Conservation (phyloP, 129 eudicot species). For the Flaveria linearis region DNA sequence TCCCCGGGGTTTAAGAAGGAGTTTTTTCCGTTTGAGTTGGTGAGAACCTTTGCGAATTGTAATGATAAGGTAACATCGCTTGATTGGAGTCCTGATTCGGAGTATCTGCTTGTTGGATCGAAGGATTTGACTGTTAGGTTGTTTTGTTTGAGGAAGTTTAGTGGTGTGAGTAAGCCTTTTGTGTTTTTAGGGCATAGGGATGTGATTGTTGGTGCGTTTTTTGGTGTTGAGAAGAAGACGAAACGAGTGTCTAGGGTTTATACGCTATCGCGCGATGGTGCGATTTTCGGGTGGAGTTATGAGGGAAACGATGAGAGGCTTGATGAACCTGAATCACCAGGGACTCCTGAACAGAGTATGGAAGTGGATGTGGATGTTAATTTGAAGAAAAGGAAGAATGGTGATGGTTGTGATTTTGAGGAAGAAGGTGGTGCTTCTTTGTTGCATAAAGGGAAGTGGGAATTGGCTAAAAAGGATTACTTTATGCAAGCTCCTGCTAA, state of each 20-base stretch:
- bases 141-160: conserved; percentile 49
- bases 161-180: conserved; percentile 50
- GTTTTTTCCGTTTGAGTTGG: conserved; percentile 79
- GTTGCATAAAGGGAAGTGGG: conserved; percentile 75
- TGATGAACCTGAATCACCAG: conserved; percentile 68
- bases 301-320: conserved; percentile 22
- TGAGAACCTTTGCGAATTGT: conserved; percentile 70
- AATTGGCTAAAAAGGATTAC: conserved; percentile 65
- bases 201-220: conserved; percentile 64
- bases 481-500: conserved; percentile 79
- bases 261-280: conserved; percentile 81
- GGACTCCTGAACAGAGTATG: conserved; percentile 59
- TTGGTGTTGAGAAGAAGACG: conserved; percentile 64
- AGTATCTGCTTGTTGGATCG: conserved; percentile 66
- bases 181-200: conserved; percentile 91
- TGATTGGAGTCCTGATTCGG: conserved; percentile 78
- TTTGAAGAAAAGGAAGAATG: conserved; percentile 58
- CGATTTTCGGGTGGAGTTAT: conserved; percentile 63
- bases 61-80: conserved; percentile 63
- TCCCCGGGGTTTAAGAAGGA: conserved; percentile 82
- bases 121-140: conserved; percentile 79
- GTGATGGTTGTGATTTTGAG: conserved; percentile 33
- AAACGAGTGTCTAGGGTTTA: conserved; percentile 51
- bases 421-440: conserved; percentile 22
- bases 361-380: conserved; percentile 29